Base-by-base conservation (phyloP, 2,329 filamentous ascomycete genomes). In the Colletotrichum sp. region DNA sequence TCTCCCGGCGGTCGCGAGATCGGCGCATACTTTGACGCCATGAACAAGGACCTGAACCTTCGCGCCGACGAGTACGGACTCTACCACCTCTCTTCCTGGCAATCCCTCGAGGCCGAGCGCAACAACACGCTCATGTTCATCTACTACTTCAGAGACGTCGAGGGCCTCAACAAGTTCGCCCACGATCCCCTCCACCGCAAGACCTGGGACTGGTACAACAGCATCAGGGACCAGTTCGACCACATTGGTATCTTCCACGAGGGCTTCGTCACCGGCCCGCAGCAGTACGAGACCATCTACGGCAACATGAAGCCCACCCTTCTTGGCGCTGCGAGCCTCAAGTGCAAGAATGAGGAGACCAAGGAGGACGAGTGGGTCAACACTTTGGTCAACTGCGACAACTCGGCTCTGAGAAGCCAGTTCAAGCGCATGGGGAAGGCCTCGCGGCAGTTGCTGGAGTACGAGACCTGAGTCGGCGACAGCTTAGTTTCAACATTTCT, bases 171-270 rank as follows among this genome's bases (percentile, higher is more conserved):
- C 79, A 82, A 81, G 18, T 92, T 90, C 77, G 90, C 90, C 2
- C 87, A 90, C 68, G 85, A 85, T 62, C 79, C 84, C 8, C 71
- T 87, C 10, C 91, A 92, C 79, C 85, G 87, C 15, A 80, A 85
- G 49, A 87, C 81, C 1, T 90, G 89, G 89, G 85, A 88, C 63
- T 91, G 87, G 87, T 90, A 87, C 49, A 75, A 71, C 59, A 21
- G 57, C 81, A 84, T 86, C 70, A 81, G 79, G 67, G 80, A 80
- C 60, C 79, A 85, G 30, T 76, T 83, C 55, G 78, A 80, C 30
- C 84, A 90, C 76, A 79, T 92, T 28, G 86, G 86, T 7, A 88
- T 92, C 77, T 91, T 85, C 76, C 90, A 92, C 79, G 90, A 92
- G 85, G 86, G 87, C 0, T 91, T 89, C 77, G 82, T 85, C 30